Evolutionary conservation across 2,329 filamentous ascomycete species (phyloP).

Genomic region (Penicillium occitanis): DNA sequence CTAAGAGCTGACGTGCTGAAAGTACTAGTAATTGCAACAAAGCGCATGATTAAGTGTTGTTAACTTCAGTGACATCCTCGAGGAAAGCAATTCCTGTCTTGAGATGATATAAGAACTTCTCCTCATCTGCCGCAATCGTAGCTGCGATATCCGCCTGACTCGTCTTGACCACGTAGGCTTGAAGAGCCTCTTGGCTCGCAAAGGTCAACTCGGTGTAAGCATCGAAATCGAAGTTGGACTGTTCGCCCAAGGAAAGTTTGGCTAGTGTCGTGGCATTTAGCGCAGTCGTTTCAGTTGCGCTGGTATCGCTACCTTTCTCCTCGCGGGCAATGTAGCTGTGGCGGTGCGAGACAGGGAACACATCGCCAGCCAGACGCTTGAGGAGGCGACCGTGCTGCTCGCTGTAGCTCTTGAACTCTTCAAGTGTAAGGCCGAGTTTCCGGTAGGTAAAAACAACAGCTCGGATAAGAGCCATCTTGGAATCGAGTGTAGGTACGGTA

Average conservation of each 20-base stretch:
- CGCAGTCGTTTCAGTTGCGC: background rate
- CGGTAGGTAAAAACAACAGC: conserved; percentile 3
- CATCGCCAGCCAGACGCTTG: background rate
- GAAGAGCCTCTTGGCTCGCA: conserved; percentile 3
- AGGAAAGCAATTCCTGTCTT: conserved; percentile 10
- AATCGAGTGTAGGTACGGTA: background rate
- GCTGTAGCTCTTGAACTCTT: background rate
- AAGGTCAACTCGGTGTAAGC: conserved; percentile 6
- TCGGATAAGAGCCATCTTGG: conserved; percentile 1
- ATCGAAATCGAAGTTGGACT: conserved; percentile 3
- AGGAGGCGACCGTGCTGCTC: background rate
- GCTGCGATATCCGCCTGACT: conserved; percentile 1
- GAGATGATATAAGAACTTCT: conserved; percentile 1
- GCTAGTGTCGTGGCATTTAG: background rate
- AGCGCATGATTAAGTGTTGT: background rate
- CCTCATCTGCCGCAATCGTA: conserved; percentile 7
- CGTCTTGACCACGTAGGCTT: background rate
- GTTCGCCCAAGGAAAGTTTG: background rate
- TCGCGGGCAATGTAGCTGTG: conserved; percentile 8
- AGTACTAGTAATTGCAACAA: background rate
- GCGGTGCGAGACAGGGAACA: conserved; percentile 1
- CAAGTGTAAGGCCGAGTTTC: background rate
- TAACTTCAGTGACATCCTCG: conserved; percentile 1
- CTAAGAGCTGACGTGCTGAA: background rate
- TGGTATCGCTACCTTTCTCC: background rate